Percentiles rank a stretch among this genome's conserved stretches.
These are phyloP conservation scores for Purpureocillium takamizusanense DNA, from an alignment of 2,329 filamentous ascomycete genomes.

Conservation along the genomic window DNA sequence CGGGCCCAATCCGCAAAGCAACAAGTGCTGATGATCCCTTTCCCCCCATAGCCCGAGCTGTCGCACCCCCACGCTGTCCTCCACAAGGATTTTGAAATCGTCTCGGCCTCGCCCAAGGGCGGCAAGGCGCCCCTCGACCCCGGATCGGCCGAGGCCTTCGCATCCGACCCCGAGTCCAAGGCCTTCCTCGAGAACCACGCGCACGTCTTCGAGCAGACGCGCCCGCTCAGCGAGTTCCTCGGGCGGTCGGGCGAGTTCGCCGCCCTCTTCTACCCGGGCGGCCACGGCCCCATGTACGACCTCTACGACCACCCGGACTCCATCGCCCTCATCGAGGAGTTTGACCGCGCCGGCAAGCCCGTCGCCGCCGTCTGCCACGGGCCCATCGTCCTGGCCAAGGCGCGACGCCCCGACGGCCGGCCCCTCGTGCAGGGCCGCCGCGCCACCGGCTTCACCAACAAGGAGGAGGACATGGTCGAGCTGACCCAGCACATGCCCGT, in stretches of 20 bases:
- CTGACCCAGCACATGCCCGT: slow-evolving; percentile 48
- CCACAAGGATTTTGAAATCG: slow-evolving; percentile 38
- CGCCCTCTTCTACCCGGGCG: slow-evolving; percentile 49
- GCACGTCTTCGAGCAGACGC: slow-evolving; percentile 54
- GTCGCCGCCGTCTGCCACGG: slow-evolving; percentile 63
- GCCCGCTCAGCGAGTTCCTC: slow-evolving; percentile 45
- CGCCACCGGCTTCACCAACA: slow-evolving; percentile 55
- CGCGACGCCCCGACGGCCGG: slow-evolving; percentile 38
- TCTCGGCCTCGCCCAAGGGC: slow-evolving; percentile 53
- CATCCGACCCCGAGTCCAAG: slow-evolving; percentile 40
- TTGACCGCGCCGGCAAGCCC: slow-evolving; percentile 51
- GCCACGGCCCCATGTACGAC: slow-evolving; percentile 60
- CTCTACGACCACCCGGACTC: slow-evolving; percentile 48
- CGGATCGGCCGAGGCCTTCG: slow-evolving; percentile 43
- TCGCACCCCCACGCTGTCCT: slow-evolving; percentile 57
- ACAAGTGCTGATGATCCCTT: too few species aligned
- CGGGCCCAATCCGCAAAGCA: too few species aligned
- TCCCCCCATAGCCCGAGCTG: slow-evolving; percentile 41
- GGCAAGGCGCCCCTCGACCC: slow-evolving; percentile 55
- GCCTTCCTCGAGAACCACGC: slow-evolving; percentile 48
- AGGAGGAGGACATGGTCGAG: slow-evolving; percentile 39
- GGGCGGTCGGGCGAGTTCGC: slow-evolving; percentile 53
- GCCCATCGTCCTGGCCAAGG: slow-evolving; percentile 52
- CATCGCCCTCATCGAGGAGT: slow-evolving; percentile 52
- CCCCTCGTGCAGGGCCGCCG: slow-evolving; percentile 45